These are phyloP conservation scores for Leccinum broughii DNA, from an alignment of 768 basidiomycete species.

Conservation along the genomic window DNA sequence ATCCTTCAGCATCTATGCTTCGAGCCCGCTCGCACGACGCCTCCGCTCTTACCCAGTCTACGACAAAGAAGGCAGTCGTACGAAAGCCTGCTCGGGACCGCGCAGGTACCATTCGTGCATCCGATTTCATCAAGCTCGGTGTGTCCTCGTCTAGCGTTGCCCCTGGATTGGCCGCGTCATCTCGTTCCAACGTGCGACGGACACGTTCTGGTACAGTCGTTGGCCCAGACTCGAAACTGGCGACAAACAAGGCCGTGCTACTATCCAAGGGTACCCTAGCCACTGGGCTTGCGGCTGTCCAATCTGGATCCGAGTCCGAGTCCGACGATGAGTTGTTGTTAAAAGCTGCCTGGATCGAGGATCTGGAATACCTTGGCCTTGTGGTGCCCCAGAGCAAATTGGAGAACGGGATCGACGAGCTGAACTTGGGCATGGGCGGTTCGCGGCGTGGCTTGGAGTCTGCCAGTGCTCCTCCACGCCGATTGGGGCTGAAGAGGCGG, in stretches of 20 bases:
- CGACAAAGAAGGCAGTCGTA: constrained; percentile 14
- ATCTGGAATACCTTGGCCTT: constrained; percentile 23
- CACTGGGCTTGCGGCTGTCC: not conserved
- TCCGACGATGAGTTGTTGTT: constrained; percentile 29
- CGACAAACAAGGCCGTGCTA: not conserved
- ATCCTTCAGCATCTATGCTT: not conserved
- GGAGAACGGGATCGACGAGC: constrained; percentile 25
- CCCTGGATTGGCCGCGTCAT: not conserved
- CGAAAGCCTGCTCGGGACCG: constrained; percentile 34
- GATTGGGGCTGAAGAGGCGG: constrained; percentile 10
- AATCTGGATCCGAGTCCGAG: constrained; percentile 13
- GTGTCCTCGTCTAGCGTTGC: constrained; percentile 6
- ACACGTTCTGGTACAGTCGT: constrained; percentile 53
- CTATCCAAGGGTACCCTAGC: not conserved
- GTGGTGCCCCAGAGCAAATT: constrained; percentile 2
- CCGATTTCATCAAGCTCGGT: constrained; percentile 36
- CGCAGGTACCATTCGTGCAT: constrained; percentile 52
- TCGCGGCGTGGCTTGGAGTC: constrained; percentile 10
- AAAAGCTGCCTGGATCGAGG: constrained; percentile 23
- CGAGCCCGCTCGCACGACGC: constrained; percentile 25
- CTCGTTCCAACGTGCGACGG: constrained; percentile 33
- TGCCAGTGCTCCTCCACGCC: constrained; percentile 6
- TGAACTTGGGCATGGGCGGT: constrained; percentile 28
- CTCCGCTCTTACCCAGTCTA: not conserved
- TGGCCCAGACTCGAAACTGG: constrained; percentile 30